These are phyloP conservation scores for Cutaneotrichosporon sp. DNA, from an alignment of 1,284 basidiomycete species.

Conservation along the genomic window DNA sequence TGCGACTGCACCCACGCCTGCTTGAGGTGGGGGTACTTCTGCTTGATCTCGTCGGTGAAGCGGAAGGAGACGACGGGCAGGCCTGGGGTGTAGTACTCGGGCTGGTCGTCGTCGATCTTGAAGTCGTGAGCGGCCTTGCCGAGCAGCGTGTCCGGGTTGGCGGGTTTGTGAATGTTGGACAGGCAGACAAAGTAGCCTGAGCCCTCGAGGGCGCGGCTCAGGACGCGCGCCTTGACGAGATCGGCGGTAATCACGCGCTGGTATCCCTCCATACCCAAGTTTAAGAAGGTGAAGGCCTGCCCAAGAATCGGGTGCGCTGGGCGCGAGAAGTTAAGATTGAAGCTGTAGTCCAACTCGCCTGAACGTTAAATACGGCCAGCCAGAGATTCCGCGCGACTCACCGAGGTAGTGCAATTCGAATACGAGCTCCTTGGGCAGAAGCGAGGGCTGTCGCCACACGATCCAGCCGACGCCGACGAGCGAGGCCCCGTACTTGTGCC, in stretches of 20 bases:
- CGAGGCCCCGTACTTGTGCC: slow-evolving; percentile 84
- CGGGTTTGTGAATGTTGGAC: slow-evolving; percentile 55
- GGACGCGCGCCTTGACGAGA: slow-evolving; percentile 77
- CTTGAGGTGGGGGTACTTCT: slow-evolving; percentile 70
- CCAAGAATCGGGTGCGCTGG: slow-evolving; percentile 78
- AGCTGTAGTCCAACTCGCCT: slow-evolving; percentile 65
- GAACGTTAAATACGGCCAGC: no score
- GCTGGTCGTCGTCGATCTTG: slow-evolving; percentile 21
- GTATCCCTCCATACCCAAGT: slow-evolving; percentile 78
- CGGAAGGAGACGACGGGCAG: slow-evolving; percentile 91
- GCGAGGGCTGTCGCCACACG: slow-evolving; percentile 73
- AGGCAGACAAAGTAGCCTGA: slow-evolving; percentile 69
- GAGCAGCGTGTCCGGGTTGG: slow-evolving; percentile 8
- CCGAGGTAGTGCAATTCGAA: slow-evolving; percentile 84
- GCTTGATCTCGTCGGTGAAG: slow-evolving; percentile 76
- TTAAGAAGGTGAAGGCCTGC: slow-evolving; percentile 88
- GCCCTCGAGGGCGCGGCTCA: slow-evolving; percentile 82
- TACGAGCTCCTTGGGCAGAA: slow-evolving; percentile 82
- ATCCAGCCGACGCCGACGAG: slow-evolving; percentile 66
- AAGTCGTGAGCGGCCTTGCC: slow-evolving; percentile 18
- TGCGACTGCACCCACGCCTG: slow-evolving; percentile 82
- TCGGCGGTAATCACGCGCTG: slow-evolving; percentile 68
- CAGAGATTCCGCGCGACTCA: no score
- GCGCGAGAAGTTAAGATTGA: slow-evolving; percentile 93
- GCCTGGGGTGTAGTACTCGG: slow-evolving; percentile 56